Evolutionary conservation across 1,139 yeast genomes (phyloP).

Genomic region (Zygosaccharomyces pseudobailii): DNA sequence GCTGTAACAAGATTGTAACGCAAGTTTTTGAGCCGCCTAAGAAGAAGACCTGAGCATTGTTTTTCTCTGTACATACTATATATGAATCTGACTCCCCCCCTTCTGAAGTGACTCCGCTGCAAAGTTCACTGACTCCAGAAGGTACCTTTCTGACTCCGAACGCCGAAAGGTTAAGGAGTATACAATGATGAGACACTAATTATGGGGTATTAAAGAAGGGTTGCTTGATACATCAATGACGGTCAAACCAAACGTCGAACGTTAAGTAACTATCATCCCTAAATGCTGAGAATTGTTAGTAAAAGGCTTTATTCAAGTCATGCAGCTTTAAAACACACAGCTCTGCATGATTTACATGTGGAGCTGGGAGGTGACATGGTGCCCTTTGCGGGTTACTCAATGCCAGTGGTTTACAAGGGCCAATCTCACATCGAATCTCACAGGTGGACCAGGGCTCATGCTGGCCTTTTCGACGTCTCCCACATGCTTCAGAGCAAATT

Average conservation of each 20-base stretch:
- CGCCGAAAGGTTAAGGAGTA: neutral
- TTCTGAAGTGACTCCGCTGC: neutral
- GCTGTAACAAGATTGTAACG: conserved; percentile 23
- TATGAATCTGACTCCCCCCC: neutral
- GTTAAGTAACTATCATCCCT: too few relatives aligned
- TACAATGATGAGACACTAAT: neutral
- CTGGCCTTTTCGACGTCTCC: conserved; percentile 92
- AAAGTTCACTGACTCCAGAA: neutral
- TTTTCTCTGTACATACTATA: neutral
- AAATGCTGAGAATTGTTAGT: conserved; percentile 11
- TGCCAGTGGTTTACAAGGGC: conserved; percentile 84
- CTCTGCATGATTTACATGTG: conserved; percentile 75
- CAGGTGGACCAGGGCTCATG: conserved; percentile 83
- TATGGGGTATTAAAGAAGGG: neutral
- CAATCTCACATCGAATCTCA: conserved; percentile 91
- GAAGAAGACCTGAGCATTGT: conserved; percentile 1
- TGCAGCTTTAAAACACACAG: conserved; percentile 55
- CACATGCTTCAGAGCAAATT: conserved; percentile 92
- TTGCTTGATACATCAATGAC: neutral
- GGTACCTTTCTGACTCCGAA: neutral
- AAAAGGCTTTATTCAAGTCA: conserved; percentile 34
- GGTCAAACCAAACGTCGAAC: neutral
- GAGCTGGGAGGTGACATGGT: conserved; percentile 85
- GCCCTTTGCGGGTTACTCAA: conserved; percentile 88
- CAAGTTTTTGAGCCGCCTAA: conserved; percentile 24